Evolutionary conservation across 805 yeast species (phyloP).

Genomic region (Saccharomycopsis guyanensis): DNA sequence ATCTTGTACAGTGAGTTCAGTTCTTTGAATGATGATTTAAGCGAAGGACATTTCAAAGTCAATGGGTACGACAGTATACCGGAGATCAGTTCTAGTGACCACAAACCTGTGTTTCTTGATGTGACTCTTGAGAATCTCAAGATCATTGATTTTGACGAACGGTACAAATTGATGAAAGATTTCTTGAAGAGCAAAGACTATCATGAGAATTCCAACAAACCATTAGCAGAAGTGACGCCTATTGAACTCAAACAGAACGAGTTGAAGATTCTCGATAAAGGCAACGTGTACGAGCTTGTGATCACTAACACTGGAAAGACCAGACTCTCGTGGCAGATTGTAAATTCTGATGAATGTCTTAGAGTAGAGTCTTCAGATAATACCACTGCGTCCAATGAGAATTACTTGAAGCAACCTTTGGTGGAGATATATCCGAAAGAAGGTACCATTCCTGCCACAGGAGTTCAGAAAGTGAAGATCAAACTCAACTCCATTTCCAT

Average conservation of each 20-base stretch:
- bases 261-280: constrained; percentile 24
- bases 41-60: constrained; percentile 25
- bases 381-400: constrained; percentile 21
- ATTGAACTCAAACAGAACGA: constrained; percentile 28
- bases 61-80: constrained; percentile 24
- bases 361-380: constrained; percentile 20
- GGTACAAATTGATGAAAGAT: constrained; percentile 30
- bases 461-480: constrained; percentile 23
- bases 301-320: constrained; percentile 31
- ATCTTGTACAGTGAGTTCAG: constrained; percentile 33
- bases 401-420: constrained; percentile 15
- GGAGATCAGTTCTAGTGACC: constrained; percentile 38
- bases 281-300: constrained; percentile 25
- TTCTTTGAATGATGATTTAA: constrained; percentile 23
- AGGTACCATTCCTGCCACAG: constrained; percentile 28
- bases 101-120: constrained; percentile 40
- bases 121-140: constrained; percentile 30
- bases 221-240: constrained; percentile 32
- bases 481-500: constrained; percentile 24
- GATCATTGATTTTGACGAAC: constrained; percentile 31
- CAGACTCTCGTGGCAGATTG: constrained; percentile 31
- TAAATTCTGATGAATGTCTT: constrained; percentile 25
- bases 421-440: constrained; percentile 22
- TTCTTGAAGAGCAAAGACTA: constrained; percentile 36
- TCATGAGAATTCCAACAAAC: constrained; percentile 37